Evolutionary conservation across 805 yeast genomes (phyloP).

Genomic region (Ogataea paraovalis): DNA sequence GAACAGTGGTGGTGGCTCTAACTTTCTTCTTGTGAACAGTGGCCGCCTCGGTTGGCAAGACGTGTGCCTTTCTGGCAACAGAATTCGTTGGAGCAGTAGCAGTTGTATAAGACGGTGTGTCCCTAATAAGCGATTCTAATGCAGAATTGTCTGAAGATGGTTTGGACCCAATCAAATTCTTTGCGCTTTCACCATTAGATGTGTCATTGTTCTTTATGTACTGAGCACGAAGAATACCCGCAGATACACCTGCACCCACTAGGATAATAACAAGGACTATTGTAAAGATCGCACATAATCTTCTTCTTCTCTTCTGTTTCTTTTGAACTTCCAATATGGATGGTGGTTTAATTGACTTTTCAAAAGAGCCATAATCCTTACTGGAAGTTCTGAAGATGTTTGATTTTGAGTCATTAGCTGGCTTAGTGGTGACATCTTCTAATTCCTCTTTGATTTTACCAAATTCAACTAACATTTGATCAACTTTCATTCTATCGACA

Average conservation of each 20-base stretch:
- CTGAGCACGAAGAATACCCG: neutral
- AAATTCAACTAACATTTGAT: neutral
- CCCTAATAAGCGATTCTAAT: too few relatives aligned
- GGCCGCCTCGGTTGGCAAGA: too few relatives aligned
- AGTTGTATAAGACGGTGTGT: too few relatives aligned
- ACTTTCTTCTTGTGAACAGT: too few relatives aligned
- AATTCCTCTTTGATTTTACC: neutral
- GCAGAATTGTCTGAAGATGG: neutral
- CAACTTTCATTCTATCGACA: slow-evolving; percentile 2
- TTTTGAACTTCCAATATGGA: slow-evolving; percentile 2
- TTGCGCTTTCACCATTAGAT: neutral
- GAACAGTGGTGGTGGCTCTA: neutral
- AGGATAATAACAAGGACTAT: neutral
- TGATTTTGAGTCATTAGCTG: slow-evolving; percentile 1
- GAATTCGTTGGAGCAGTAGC: neutral
- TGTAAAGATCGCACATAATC: neutral
- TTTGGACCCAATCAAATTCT: neutral
- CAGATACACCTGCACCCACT: neutral
- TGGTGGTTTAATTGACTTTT: neutral
- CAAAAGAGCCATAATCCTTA: neutral
- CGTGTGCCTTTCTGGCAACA: neutral
- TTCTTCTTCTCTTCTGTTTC: neutral
- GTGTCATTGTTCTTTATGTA: neutral
- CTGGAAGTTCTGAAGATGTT: neutral
- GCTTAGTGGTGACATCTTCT: neutral